Evolutionary conservation across 805 yeast genomes (phyloP), one percentile per base, ranked within the genome.

Genomic region (Metschnikowia matae): DNA sequence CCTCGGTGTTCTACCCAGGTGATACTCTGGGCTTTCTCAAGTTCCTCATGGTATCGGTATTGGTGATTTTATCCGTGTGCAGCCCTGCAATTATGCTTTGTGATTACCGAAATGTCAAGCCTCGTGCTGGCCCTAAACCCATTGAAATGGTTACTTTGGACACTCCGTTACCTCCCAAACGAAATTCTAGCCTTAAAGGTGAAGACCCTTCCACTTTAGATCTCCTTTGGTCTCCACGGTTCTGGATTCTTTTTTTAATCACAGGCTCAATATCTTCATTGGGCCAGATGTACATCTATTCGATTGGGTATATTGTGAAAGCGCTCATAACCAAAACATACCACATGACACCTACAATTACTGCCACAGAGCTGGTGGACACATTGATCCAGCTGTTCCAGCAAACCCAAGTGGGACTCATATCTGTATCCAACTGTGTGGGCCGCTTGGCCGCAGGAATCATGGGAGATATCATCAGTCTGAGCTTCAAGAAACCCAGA

Each of bases 371-470:
- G 26, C 52, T 57, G 20, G 54, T 67, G 4, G 72, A 67, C 8
- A 61, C 62, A 11, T 54, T 70, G 44, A 71, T 81, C 32, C 85
- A 79, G 59, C 65, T 66, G 41, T 74, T 80, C 50, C 95, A 87
- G 63, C 85, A 85, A 48, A 66, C 75, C 32, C 94, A 87, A 64
- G 95, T 87, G 13, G 83, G 88, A 2, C 60, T 84, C n/a, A 65
- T 87, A 4, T 86, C 92, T 2, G 60, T 84, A 14, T 77, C 84
- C 29, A 85, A 87, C 56, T 87, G 87, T 59, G 56, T 68, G 0
- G 95, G 92, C 2, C 70, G 95, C 48, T 64, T 87, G 5, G 48
- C 74, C 2, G 78, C 87, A 36, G 95, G 95, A 0, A 61, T 81
- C 0, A 50, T 78, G 39, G 86, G 90, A 3, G 95, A 87, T 62